phyloP scores from a whole-genome alignment of 257 asterid species.

The Jacaranda copaia region DNA sequence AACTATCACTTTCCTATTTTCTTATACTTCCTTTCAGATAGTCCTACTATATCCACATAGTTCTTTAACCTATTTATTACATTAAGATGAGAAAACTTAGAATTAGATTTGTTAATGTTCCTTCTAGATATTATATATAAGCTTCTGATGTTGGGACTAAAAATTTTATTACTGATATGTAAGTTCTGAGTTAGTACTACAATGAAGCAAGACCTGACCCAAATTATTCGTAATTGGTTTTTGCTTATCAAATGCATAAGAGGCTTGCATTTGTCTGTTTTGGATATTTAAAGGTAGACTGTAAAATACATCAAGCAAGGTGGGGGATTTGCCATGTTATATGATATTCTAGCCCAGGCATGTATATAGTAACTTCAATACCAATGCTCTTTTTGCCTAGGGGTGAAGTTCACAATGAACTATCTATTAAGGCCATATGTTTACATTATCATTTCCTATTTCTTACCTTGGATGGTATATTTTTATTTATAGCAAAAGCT shows the following conservation, averaged over 20 bases:
- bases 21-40: neutral
- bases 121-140: conserved; percentile 18
- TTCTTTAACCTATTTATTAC: conserved; percentile 8
- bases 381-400: neutral
- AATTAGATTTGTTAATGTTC: neutral
- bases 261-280: neutral
- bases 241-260: conserved; percentile 1
- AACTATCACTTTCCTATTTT: neutral
- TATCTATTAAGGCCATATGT: conserved; percentile 3
- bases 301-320: neutral
- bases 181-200: neutral
- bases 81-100: neutral
- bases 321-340: neutral
- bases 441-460: conserved; percentile 6
- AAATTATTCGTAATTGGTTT: conserved; percentile 5
- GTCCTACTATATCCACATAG: conserved; percentile 9
- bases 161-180: neutral
- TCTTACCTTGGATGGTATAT: neutral
- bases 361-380: too few species aligned
- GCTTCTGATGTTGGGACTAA: neutral
- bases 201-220: neutral
- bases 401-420: neutral
- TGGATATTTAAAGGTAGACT: neutral
- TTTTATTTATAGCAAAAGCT: conserved; percentile 69
- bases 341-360: too few species aligned